Percentiles rank a stretch among this genome's conserved stretches.
Conservation (phyloP, 768 basidiomycete genomes). For the Tulasnella sp. region DNA sequence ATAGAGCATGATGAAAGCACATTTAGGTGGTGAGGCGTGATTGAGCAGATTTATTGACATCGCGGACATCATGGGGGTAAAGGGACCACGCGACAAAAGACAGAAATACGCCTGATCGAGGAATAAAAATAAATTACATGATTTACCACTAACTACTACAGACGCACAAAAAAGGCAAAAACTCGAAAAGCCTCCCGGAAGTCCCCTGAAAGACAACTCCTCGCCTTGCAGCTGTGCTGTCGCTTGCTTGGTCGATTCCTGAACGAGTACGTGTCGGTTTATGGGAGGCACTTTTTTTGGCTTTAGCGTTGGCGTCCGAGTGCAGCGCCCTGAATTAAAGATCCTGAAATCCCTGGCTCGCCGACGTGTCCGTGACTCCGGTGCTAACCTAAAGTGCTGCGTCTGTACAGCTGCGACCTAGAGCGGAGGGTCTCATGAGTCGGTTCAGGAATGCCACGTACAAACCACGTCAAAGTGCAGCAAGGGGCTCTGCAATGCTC, state of each 20-base stretch:
- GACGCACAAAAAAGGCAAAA: not conserved
- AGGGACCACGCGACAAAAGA: not conserved
- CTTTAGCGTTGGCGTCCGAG: not conserved
- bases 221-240: not conserved
- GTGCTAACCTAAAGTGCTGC: not conserved
- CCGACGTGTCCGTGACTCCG: not conserved
- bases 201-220: not conserved
- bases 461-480: not conserved
- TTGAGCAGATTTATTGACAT: not conserved
- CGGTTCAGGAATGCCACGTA: not conserved
- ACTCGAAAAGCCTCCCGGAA: not conserved
- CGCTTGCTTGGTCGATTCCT: not conserved
- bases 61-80: not conserved
- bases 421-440: slow-evolving; percentile 2
- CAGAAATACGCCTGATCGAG: not conserved
- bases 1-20: slow-evolving; percentile 52
- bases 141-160: not conserved
- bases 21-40: slow-evolving; percentile 19
- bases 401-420: not conserved
- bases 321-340: not conserved
- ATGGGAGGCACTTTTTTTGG: not conserved
- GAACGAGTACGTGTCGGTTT: not conserved
- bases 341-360: not conserved
- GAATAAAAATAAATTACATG: not conserved
- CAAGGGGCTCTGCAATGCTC: not conserved